Conservation (phyloP, 257 asterid genomes). For the Scutellaria galericulata region DNA sequence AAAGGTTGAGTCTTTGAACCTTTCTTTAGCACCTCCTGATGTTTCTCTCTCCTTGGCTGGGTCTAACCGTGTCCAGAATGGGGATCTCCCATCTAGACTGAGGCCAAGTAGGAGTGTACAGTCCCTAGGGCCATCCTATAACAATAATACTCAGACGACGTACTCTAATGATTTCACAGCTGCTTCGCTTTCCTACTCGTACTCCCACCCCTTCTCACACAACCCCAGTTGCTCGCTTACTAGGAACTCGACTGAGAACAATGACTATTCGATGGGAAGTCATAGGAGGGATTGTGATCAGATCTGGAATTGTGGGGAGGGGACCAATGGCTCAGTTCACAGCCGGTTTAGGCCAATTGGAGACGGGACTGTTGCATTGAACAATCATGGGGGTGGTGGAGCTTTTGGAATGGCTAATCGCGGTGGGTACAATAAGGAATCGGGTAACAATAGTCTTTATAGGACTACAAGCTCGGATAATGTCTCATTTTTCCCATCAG, state of each 20-base stretch:
- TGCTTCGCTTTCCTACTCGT: slow-evolving; percentile 70
- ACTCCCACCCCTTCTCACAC: slow-evolving; percentile 79
- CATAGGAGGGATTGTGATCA: slow-evolving; percentile 71
- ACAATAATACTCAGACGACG: slow-evolving; percentile 65
- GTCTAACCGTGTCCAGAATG: slow-evolving; percentile 66
- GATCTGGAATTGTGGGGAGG: slow-evolving; percentile 94
- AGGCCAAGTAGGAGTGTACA: slow-evolving; percentile 73
- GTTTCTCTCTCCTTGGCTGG: slow-evolving; percentile 79
- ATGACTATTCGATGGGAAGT: slow-evolving; percentile 63
- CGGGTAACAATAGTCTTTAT: slow-evolving; percentile 57
- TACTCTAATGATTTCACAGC: slow-evolving; percentile 85
- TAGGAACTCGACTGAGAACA: slow-evolving; percentile 70
- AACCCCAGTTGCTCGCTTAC: slow-evolving; percentile 93
- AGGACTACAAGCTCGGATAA: slow-evolving; percentile 69
- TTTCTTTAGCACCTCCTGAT: slow-evolving; percentile 77
- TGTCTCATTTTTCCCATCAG: slow-evolving; percentile 73
- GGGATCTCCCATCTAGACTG: slow-evolving; percentile 59
- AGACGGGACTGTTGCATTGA: slow-evolving; percentile 72
- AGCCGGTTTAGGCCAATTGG: slow-evolving; percentile 90
- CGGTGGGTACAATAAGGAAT: slow-evolving; percentile 56
- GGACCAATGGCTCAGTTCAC: slow-evolving; percentile 88
- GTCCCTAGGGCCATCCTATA: slow-evolving; percentile 66
- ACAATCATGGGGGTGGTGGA: slow-evolving; percentile 57
- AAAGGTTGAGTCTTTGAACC: slow-evolving; percentile 81
- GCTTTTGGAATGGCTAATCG: slow-evolving; percentile 52